Conservation (phyloP, 768 basidiomycete genomes). For the Tylopilus felleus region DNA sequence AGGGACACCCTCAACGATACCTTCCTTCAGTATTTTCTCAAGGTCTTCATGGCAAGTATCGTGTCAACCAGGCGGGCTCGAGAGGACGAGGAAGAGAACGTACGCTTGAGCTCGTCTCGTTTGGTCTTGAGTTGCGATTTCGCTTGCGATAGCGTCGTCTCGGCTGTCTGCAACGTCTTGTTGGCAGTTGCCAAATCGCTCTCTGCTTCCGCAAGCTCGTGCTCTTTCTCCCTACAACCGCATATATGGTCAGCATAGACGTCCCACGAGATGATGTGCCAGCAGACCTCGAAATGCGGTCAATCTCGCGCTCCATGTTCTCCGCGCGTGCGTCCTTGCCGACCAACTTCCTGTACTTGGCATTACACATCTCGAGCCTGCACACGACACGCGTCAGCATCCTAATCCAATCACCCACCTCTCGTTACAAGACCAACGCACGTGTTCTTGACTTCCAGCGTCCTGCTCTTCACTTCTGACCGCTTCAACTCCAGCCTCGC, state of each 20-base stretch:
- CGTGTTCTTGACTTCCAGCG: slow-evolving; percentile 64
- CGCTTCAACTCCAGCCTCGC: slow-evolving; percentile 77
- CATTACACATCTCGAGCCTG: slow-evolving; percentile 62
- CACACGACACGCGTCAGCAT: slow-evolving; percentile 2
- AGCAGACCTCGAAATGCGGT: slow-evolving; percentile 53
- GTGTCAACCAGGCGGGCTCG: neutral
- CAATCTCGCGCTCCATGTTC: slow-evolving; percentile 73
- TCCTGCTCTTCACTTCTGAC: slow-evolving; percentile 61
- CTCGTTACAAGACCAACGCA: slow-evolving; percentile 40
- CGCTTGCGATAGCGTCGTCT: slow-evolving; percentile 57
- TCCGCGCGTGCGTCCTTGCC: slow-evolving; percentile 56
- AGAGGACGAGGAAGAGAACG: neutral
- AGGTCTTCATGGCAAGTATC: slow-evolving; percentile 4
- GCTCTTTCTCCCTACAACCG: slow-evolving; percentile 60
- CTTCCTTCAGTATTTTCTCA: slow-evolving; percentile 47
- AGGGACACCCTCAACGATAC: slow-evolving; percentile 35
- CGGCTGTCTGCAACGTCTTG: slow-evolving; percentile 57
- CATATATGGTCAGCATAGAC: neutral
- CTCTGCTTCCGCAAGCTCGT: slow-evolving; percentile 43
- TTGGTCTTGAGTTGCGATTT: slow-evolving; percentile 62
- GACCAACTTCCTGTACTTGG: slow-evolving; percentile 64
- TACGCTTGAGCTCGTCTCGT: slow-evolving; percentile 61
- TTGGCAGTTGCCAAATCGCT: slow-evolving; percentile 41
- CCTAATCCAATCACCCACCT: neutral
- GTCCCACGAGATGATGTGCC: neutral